These are phyloP conservation scores for Larix sibirica DNA, from an alignment of 83 land plant species.

Conservation along the genomic window DNA sequence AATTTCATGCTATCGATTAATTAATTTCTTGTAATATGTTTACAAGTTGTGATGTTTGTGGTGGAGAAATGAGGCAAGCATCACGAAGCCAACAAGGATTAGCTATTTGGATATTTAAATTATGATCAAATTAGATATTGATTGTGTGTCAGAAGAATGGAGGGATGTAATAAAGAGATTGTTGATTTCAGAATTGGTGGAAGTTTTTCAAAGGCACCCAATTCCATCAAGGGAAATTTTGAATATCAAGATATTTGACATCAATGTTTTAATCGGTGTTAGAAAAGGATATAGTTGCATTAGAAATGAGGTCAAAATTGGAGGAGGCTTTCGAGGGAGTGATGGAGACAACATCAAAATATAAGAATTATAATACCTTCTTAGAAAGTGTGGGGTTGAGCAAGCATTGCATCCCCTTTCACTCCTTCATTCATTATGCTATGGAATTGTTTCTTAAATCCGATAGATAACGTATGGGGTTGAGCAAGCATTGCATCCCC, in stretches of 20 bases:
- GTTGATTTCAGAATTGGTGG: constrained; percentile 1
- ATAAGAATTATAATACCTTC: constrained; percentile 59
- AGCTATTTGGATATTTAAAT: constrained; percentile 17
- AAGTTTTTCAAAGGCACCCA: constrained; percentile 31
- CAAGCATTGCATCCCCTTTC: constrained; percentile 11
- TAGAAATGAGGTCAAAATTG: constrained; percentile 16
- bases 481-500: too few species aligned
- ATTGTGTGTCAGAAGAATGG: neutral
- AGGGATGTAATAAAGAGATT: neutral
- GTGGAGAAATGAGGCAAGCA: constrained; percentile 35
- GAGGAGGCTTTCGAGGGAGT: constrained; percentile 13
- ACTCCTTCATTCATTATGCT: too few species aligned
- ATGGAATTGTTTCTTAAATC: too few species aligned
- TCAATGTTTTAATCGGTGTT: constrained; percentile 56
- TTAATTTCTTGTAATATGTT: neutral
- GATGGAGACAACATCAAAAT: constrained; percentile 55
- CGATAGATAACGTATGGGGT: too few species aligned
- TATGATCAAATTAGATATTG: neutral
- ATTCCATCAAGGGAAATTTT: constrained; percentile 49
- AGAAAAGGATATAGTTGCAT: constrained; percentile 22
- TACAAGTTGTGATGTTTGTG: constrained; percentile 44
- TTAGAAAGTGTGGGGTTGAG: constrained; percentile 75
- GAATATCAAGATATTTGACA: constrained; percentile 46
- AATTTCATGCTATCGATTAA: too few species aligned
- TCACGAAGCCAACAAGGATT: constrained; percentile 69